Evolutionary conservation across 2,329 filamentous ascomycete genomes (phyloP).

Genomic region (Penicillium palitans): DNA sequence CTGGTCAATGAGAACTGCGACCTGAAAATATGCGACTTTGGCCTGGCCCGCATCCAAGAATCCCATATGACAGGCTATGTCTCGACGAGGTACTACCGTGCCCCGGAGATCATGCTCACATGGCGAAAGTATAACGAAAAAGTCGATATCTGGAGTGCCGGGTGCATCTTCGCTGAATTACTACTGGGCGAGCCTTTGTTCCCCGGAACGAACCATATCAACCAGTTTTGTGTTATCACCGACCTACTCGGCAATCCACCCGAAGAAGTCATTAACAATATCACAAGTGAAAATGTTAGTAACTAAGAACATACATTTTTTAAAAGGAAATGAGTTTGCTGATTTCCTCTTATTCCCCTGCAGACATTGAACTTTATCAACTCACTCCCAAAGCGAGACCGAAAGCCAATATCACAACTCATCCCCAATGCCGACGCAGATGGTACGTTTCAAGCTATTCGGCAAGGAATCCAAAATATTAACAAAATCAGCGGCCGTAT

Average conservation of each 20-base stretch:
- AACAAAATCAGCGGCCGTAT: constrained; percentile 68
- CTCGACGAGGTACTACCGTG: constrained; percentile 96
- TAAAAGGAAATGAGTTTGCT: neutral
- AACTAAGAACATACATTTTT: no score
- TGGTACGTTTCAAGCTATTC: constrained; percentile 55
- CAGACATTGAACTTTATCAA: constrained; percentile 95
- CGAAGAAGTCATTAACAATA: constrained; percentile 95
- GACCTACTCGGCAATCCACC: constrained; percentile 92
- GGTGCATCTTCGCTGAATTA: constrained; percentile 99
- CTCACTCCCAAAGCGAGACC: constrained; percentile 88
- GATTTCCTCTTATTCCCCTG: neutral
- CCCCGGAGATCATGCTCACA: constrained; percentile 98
- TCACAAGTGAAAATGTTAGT: constrained; percentile 88
- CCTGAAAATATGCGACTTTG: constrained; percentile 98
- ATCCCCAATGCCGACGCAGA: constrained; percentile 89
- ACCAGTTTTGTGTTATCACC: constrained; percentile 99
- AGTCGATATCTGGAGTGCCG: constrained; percentile 98
- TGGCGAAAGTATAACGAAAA: constrained; percentile 99
- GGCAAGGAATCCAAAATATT: neutral
- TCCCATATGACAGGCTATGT: constrained; percentile 99
- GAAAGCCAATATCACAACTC: constrained; percentile 79
- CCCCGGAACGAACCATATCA: constrained; percentile 97
- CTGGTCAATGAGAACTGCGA: constrained; percentile 99
- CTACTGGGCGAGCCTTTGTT: constrained; percentile 95
- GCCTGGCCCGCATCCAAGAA: constrained; percentile 93